Evolutionary conservation across 1,284 basidiomycete genomes (phyloP), one percentile per base, ranked within the genome.

Genomic region (Erythrobasidium hasegawianum): DNA sequence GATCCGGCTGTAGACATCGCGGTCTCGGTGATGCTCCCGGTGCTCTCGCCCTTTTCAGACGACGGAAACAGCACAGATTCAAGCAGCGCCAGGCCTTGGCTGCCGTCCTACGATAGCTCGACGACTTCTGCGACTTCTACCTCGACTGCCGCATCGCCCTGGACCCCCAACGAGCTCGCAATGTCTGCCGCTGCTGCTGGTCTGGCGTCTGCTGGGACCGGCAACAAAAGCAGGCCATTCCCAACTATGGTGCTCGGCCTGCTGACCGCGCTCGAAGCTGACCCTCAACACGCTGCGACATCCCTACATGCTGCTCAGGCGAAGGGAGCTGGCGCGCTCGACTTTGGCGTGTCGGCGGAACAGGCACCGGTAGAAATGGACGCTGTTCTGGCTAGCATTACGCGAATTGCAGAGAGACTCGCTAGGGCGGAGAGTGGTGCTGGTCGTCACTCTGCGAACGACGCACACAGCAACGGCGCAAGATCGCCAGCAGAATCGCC

Each of bases 261-360:
- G 71, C 39, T 75, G 61, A 64, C 74, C 71, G 64, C 74, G 47
- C 54, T 75, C 68, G 64, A 75, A 65, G 49, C 60, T 4, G 69
- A 72, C 60, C 73, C 73, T 3, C 57, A 67, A 10, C 49, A 45
- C 76, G 61, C 70, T 52, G 67, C 67, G 7, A 18, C 55, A 8
- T 69, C 71, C 49, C 67, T 74, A 41, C 57, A 56, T 55, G 67
- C 68, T 67, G 59, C 65, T 4, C 62, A 60, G 24, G 43, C 41
- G 1, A 59, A 69, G 18, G 71, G 69, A 38, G 68, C 33, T 33
- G 70, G 1, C 68, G 69, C 0, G 68, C 72, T 0, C 57, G 59
- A 18, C 68, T 49, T 68, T 52, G 50, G 52, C 22, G 20, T 64
- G 16, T 56, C 33, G 14, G 57, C 58, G 1, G 59, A 58, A 49